Evolutionary conservation across 495 filamentous ascomycete genomes (phyloP).

Genomic region (Penicillium canariense): DNA sequence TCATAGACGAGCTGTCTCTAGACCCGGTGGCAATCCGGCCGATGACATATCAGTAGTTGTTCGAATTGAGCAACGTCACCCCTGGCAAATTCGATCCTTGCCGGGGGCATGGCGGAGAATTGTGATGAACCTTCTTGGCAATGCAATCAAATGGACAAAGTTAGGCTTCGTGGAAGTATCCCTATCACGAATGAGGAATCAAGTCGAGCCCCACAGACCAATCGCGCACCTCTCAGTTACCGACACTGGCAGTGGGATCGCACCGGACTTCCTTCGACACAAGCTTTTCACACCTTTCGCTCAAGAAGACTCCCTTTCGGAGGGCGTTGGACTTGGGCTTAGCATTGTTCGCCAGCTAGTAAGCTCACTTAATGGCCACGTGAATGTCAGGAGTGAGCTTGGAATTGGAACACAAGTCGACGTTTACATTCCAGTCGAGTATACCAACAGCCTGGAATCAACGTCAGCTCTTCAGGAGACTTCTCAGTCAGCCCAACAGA

Average conservation of each 20-base stretch:
- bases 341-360: slow-evolving; percentile 67
- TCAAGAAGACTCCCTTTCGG: slow-evolving; percentile 63
- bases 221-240: slow-evolving; percentile 50
- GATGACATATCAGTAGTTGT: slow-evolving; percentile 49
- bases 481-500: not conserved
- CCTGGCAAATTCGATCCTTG: slow-evolving; percentile 56
- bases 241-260: slow-evolving; percentile 69
- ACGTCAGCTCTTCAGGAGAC: not conserved
- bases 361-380: slow-evolving; percentile 54
- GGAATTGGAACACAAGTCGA: slow-evolving; percentile 59
- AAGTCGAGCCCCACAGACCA: slow-evolving; percentile 12
- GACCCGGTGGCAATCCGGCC: not conserved
- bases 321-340: slow-evolving; percentile 68
- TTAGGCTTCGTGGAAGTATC: slow-evolving; percentile 58
- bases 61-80: slow-evolving; percentile 49
- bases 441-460: slow-evolving; percentile 21
- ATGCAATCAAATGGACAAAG: slow-evolving; percentile 66
- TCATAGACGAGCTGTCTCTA: not conserved
- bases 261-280: slow-evolving; percentile 61
- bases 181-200: slow-evolving; percentile 36
- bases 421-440: slow-evolving; percentile 48
- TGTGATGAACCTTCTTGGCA: slow-evolving; percentile 71
- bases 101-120: slow-evolving; percentile 63
- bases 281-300: slow-evolving; percentile 67
- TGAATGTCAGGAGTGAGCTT: slow-evolving; percentile 56